Evolutionary conservation across 2,329 filamentous ascomycete species (phyloP).

Genomic region (Colletotrichum plurivorum): DNA sequence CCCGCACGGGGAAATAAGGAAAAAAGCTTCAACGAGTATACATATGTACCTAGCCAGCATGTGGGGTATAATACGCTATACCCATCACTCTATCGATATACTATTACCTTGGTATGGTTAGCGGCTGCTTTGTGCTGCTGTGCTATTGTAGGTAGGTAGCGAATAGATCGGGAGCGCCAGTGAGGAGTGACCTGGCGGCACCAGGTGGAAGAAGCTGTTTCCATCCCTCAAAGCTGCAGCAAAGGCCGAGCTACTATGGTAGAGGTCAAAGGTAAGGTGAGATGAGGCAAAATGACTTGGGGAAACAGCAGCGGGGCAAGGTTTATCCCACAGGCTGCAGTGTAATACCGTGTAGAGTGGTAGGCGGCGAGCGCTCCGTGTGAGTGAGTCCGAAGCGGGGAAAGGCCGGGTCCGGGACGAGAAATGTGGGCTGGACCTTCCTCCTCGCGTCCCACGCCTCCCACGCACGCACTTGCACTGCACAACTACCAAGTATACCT

Average conservation of each 20-base stretch:
- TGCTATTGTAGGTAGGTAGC: background rate
- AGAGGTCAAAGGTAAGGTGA: conserved; percentile 13
- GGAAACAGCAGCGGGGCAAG: background rate
- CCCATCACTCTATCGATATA: no score
- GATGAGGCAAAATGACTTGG: conserved; percentile 26
- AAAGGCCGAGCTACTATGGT: no score
- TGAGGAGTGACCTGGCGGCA: conserved; percentile 17
- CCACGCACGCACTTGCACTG: background rate
- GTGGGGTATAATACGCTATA: no score
- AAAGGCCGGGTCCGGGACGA: conserved; percentile 15
- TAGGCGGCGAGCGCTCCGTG: background rate
- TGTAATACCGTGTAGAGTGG: background rate
- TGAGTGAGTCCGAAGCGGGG: background rate
- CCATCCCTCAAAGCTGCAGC: background rate
- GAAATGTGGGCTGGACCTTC: conserved; percentile 18
- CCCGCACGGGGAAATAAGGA: conserved; percentile 1
- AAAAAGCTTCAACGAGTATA: no score
- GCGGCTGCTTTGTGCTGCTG: no score
- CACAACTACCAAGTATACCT: no score
- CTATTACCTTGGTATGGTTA: no score
- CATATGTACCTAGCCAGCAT: no score
- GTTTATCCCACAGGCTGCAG: background rate
- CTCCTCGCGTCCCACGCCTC: conserved; percentile 12
- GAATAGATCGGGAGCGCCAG: conserved; percentile 27
- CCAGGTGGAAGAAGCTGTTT: conserved; percentile 26